These are phyloP conservation scores for Daedalea quercina DNA, from an alignment of 768 basidiomycete species.

Conservation along the genomic window DNA sequence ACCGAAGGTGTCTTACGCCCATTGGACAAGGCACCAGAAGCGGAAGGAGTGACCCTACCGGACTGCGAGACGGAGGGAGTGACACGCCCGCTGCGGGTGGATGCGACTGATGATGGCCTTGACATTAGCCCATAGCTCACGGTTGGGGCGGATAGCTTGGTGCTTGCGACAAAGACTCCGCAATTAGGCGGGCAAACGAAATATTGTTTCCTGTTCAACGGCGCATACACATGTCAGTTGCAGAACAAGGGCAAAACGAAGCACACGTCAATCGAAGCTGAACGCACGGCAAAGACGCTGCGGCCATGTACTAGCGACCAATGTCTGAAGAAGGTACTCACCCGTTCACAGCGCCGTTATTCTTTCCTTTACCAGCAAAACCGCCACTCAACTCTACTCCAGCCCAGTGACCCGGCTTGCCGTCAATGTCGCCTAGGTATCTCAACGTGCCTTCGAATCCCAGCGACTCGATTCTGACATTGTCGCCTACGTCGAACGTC, in stretches of 20 bases:
- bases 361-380: slow-evolving; percentile 90
- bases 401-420: slow-evolving; percentile 87
- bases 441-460: slow-evolving; percentile 82
- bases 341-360: slow-evolving; percentile 87
- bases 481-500: slow-evolving; percentile 67
- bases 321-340: slow-evolving; percentile 34
- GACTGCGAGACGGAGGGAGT: slow-evolving; percentile 38
- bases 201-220: slow-evolving; percentile 57
- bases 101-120: slow-evolving; percentile 78
- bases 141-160: slow-evolving; percentile 77
- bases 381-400: slow-evolving; percentile 87
- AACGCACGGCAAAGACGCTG: too few species aligned
- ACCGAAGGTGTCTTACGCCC: slow-evolving; percentile 57
- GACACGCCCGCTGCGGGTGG: slow-evolving; percentile 45
- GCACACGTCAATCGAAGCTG: too few species aligned
- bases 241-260: not conserved
- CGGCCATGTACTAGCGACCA: too few species aligned
- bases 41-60: slow-evolving; percentile 41
- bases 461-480: slow-evolving; percentile 79
- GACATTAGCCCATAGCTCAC: slow-evolving; percentile 43
- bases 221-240: not conserved
- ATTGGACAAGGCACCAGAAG: slow-evolving; percentile 23
- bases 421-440: slow-evolving; percentile 81
- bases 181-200: slow-evolving; percentile 81
- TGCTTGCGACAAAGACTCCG: slow-evolving; percentile 83